Evolutionary conservation across 2,329 filamentous ascomycete genomes (phyloP).

Genomic region (Cercospora beticola): DNA sequence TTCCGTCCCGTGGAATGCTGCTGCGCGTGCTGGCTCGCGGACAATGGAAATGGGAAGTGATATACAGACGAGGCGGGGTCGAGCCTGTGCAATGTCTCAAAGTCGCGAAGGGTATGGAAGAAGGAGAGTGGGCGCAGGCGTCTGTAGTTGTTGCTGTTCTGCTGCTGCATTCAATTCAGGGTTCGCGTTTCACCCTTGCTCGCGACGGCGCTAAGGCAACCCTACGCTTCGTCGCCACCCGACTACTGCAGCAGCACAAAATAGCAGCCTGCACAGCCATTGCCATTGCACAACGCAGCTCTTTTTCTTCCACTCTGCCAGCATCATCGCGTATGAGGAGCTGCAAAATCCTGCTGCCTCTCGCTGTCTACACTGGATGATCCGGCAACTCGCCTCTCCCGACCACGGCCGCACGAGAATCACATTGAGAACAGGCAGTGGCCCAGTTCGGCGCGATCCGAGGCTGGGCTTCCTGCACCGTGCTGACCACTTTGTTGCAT

Average conservation of each 20-base stretch:
- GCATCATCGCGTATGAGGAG: not conserved
- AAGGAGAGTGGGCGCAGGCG: not conserved
- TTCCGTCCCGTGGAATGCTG: slow-evolving; percentile 1
- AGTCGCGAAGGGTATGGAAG: not conserved
- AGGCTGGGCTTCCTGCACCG: not conserved
- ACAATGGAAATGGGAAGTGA: not conserved
- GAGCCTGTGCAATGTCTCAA: fast-evolving
- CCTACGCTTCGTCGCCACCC: not conserved
- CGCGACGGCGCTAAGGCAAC: not conserved
- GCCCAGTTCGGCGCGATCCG: not conserved
- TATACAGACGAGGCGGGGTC: not conserved
- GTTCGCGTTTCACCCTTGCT: slow-evolving; percentile 1
- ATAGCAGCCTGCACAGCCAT: not conserved
- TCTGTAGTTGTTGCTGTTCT: not conserved
- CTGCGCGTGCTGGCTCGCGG: not conserved
- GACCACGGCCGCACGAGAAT: not conserved
- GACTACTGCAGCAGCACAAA: not conserved
- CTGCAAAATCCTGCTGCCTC: slow-evolving; percentile 3
- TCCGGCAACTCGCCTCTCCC: not conserved
- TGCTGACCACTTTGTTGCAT: not conserved
- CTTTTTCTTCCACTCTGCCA: not conserved
- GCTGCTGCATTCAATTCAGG: not conserved
- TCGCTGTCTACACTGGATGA: not conserved
- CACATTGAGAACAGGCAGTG: not conserved
- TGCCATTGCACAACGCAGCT: not conserved